Base-by-base conservation (phyloP, 495 filamentous ascomycete genomes). In the Tuber calosporum region DNA sequence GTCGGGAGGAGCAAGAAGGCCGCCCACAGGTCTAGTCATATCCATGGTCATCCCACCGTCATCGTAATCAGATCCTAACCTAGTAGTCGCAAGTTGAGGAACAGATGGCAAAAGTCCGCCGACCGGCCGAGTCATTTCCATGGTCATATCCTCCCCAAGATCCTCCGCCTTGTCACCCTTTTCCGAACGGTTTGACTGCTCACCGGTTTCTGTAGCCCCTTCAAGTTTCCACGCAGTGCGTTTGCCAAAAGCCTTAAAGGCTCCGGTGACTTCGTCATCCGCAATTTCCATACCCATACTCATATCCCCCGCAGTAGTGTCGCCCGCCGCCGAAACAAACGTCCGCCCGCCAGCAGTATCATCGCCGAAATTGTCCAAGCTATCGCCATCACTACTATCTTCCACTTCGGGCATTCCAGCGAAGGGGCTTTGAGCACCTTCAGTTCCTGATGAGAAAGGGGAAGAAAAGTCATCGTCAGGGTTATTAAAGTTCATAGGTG, bases 261-360 rank as follows among this genome's bases (percentile, higher is more conserved):
- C 75, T 36, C 76, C 76, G 6, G 74, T 76, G 11, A 72, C 70
- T 20, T 73, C 71, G 20, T 80, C 78, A 17, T 73, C 73, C 5
- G 66, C 45, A 22, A 72, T 41, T 26, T 75, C 78, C 70, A 77
- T 73, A 37, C 80, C 78, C 69, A 71, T 45, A 2, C 72, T 78
- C 79, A 81, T 66, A 36, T 79, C 78, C 45, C 78, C 84, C 67
- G 86, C 82, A n/a, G 85, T 85, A 39, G 85, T 85, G 37, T 84
- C 84, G 45, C 89, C 89, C 13, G 83, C 86, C 68, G 85, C 82
- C 8, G 91, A 91, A 37, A 87, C 87, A 66, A 85, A 88, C 1
- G 92, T 93, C 77, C 90, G 86, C 75, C 93, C 91, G 71, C 90
- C 88, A 13, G 83, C 84, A 73, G 89, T 87, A 39, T 91, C 92